Base-by-base conservation (phyloP, 73 alveolate genomes). In the Paramecium sexaurelia region DNA sequence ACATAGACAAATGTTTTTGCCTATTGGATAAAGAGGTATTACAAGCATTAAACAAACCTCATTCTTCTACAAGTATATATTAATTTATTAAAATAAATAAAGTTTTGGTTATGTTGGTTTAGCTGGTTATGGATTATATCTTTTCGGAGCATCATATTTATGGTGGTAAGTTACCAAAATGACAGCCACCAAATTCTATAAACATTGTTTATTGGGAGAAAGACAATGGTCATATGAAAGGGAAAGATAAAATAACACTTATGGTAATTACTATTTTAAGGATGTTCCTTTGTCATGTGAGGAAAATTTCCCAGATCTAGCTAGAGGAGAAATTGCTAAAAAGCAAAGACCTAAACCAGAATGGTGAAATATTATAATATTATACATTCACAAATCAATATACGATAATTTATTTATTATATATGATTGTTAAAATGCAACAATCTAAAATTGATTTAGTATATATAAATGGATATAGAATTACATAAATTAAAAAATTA, bases 241-340 rank as follows among this genome's bases (percentile, higher is more conserved):
- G 35, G 94, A 88, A 45, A 88, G 91, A 88, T 61, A 88, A 68
- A 88, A 88, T 47, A 55, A 55, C 87, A 45, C 91, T 10, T 68
- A 68, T 22, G 94, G 94, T 22, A 45, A 68, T 32, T 88, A 88
- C 90, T 88, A 68, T 51, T 88, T 88, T 73, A 88, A 88, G 75
- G 94, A 88, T 69, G 90, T 66, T 39, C 94, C 94, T 41, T 69
- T 88, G 68, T 88, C 94, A 56, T 75, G 91, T 24, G 94, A 88
- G 71, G 94, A 88, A 71, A 75, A 88, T 71, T 88, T 68, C 82
- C 85, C 73, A 24, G 94, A 88, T 88, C 24, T 88, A 27, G 94
- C 94, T 41, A 88, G 94, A 88, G 94, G 73, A 41, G 94, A 88
- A 88, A 69, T 88, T 55, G 94, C 94, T 22, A 88, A 69, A 41